Conservation (phyloP, 192 early-diverging fungal species). For the Umbelopsis vinacea region DNA sequence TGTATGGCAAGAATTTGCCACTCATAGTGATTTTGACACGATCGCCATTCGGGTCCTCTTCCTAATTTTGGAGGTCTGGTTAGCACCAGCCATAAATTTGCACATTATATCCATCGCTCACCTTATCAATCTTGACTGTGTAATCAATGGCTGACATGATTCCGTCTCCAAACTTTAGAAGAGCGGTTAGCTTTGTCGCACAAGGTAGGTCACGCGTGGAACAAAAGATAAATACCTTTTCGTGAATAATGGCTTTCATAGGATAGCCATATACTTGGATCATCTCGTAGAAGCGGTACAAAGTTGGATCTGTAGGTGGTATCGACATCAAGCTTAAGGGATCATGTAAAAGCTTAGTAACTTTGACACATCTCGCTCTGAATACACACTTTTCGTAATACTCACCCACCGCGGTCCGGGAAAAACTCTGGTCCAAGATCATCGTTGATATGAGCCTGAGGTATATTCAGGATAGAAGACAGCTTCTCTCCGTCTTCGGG, state of each 20-base stretch:
- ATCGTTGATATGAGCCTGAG: conserved; percentile 36
- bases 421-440: conserved; percentile 38
- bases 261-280: conserved; percentile 52
- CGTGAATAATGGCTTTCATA: conserved; percentile 48
- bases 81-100: neutral
- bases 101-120: conserved; percentile 9
- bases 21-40: conserved; percentile 46
- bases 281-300: conserved; percentile 52
- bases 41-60: conserved; percentile 36
- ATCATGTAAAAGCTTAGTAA: neutral
- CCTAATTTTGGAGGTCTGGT: conserved; percentile 8
- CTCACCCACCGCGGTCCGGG: conserved; percentile 48
- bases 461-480: conserved; percentile 38
- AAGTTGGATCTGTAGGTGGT: conserved; percentile 49
- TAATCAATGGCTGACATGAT: conserved; percentile 56
- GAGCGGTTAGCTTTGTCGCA: neutral
- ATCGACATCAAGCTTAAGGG: conserved; percentile 35
- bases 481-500: conserved; percentile 38
- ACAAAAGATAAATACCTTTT: conserved; percentile 43
- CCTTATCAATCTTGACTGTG: conserved; percentile 44
- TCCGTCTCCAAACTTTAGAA: conserved; percentile 53
- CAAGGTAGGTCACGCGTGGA: neutral
- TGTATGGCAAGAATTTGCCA: conserved; percentile 52
- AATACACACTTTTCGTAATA: neutral
- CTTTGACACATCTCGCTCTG: neutral